Base-by-base conservation (phyloP, 2,329 filamentous ascomycete species). In the Decorospora gaudefroyi region DNA sequence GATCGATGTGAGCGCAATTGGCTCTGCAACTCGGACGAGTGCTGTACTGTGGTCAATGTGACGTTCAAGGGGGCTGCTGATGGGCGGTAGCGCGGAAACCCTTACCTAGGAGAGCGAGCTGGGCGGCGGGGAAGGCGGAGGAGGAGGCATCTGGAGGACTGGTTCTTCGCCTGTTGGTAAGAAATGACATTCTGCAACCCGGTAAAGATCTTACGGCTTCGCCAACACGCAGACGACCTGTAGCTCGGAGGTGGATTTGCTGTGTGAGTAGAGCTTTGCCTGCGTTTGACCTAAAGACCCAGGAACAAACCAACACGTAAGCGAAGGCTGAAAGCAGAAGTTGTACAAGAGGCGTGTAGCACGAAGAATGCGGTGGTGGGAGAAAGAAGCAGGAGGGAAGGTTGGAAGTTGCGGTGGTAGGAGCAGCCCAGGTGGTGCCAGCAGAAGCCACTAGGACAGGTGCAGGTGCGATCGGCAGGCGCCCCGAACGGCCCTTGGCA, bases 1-100 rank as follows among this genome's bases (percentile, higher is more conserved):
- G 73, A 96, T 95, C 65, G 89, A 95, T 2, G 90, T 96, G 57
- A 96, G 80, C 34, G 91, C 91, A 62, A 96, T 92, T 13, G 91
- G 91, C 72, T 96, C 91, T 35, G 91, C 89, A 51, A 96, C 82
- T 61, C 91, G 88, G 62, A 95, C 90, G 74, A 96, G 89, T 63
- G 90, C 91, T 95, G 62, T 11, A 26, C 22, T 15, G 28, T 19
- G 12, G 47, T 55, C 25, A 54, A 39, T 33, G 15, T 30, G 39
- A 18, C 13, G 27, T 12, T 23, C 36, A 16, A 15, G 26, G 13
- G 27, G 30, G 10, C 25, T 12, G 15, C 34, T 18, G 19, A 15
- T 42, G 38, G 17, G 11, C 5, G 32, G 10, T 11, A 13, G 37
- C 13, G 28, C 16, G 4, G 34, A 30, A 33, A 36, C 10, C 10